Conservation (phyloP, 2,329 filamentous ascomycete genomes). For the Tolypocladium tundrense region DNA sequence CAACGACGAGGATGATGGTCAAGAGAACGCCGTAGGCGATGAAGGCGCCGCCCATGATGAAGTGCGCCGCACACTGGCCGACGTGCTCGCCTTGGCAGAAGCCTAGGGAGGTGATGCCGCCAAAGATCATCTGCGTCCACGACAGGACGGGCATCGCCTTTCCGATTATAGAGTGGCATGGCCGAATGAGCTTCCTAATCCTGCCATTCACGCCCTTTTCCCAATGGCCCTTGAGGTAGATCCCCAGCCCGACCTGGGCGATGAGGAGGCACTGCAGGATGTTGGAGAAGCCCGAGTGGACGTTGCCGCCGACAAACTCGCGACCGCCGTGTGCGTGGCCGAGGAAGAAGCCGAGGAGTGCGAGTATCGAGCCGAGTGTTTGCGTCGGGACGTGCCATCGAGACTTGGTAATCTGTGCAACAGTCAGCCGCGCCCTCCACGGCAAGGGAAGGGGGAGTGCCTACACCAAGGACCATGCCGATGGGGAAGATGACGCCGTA, state of each 20-base stretch:
- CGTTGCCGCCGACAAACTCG: slow-evolving; percentile 65
- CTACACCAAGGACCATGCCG: slow-evolving; percentile 91
- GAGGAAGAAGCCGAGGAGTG: slow-evolving; percentile 78
- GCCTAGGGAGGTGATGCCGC: slow-evolving; percentile 81
- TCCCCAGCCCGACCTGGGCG: slow-evolving; percentile 66
- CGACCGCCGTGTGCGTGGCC: slow-evolving; percentile 86
- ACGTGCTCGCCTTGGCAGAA: slow-evolving; percentile 89
- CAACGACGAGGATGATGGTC: slow-evolving; percentile 76
- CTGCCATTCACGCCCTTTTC: slow-evolving; percentile 73
- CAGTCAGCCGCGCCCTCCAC: background rate
- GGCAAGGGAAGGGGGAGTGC: slow-evolving; percentile 5
- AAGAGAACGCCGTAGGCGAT: slow-evolving; percentile 87
- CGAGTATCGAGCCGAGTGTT: slow-evolving; percentile 61
- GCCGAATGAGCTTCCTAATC: slow-evolving; percentile 62
- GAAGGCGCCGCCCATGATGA: slow-evolving; percentile 97
- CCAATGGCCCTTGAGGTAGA: slow-evolving; percentile 84
- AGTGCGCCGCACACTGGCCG: slow-evolving; percentile 89
- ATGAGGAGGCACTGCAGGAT: slow-evolving; percentile 71
- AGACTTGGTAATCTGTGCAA: slow-evolving; percentile 65
- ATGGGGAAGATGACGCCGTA: slow-evolving; percentile 90
- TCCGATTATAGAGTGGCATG: slow-evolving; percentile 70
- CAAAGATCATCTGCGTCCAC: slow-evolving; percentile 94
- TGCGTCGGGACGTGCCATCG: slow-evolving; percentile 93
- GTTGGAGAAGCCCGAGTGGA: slow-evolving; percentile 73
- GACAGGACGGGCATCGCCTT: slow-evolving; percentile 77